Percentiles rank a stretch among this genome's conserved stretches.
Evolutionary conservation across 345 rosid genomes (phyloP).

Genomic region (Eucalyptus curtisii): DNA sequence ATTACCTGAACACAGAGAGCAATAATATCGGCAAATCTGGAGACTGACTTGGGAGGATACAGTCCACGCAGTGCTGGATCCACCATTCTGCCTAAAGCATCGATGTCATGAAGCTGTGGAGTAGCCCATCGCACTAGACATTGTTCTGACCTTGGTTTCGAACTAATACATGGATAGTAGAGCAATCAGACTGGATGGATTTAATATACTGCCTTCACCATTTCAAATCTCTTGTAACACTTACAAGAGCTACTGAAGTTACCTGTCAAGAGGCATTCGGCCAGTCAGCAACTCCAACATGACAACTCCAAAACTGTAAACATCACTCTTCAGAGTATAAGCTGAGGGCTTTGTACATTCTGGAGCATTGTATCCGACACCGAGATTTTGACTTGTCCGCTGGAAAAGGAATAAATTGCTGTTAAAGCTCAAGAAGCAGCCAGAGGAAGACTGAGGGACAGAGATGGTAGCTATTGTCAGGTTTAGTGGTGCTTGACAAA

Average conservation of each 20-base stretch:
- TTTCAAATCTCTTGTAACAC: not conserved
- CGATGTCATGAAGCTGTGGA: not conserved
- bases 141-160: not conserved
- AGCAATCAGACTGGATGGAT: not conserved
- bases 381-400: slow-evolving; percentile 87
- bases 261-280: slow-evolving; percentile 79
- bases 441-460: not conserved
- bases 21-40: not conserved
- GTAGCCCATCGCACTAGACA: not conserved
- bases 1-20: not conserved
- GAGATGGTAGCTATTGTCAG: not conserved
- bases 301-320: slow-evolving; percentile 92
- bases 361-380: slow-evolving; percentile 91
- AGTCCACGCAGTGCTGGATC: not conserved
- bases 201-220: not conserved
- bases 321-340: slow-evolving; percentile 78
- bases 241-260: not conserved
- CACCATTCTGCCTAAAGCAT: not conserved
- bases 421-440: not conserved
- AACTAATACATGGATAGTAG: not conserved
- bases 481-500: not conserved
- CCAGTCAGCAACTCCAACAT: slow-evolving; percentile 90
- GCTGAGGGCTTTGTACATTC: slow-evolving; percentile 65
- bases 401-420: slow-evolving; percentile 1
- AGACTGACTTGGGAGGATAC: not conserved